Base-by-base conservation (phyloP, 2,329 filamentous ascomycete species). In the Alternaria sp. region DNA sequence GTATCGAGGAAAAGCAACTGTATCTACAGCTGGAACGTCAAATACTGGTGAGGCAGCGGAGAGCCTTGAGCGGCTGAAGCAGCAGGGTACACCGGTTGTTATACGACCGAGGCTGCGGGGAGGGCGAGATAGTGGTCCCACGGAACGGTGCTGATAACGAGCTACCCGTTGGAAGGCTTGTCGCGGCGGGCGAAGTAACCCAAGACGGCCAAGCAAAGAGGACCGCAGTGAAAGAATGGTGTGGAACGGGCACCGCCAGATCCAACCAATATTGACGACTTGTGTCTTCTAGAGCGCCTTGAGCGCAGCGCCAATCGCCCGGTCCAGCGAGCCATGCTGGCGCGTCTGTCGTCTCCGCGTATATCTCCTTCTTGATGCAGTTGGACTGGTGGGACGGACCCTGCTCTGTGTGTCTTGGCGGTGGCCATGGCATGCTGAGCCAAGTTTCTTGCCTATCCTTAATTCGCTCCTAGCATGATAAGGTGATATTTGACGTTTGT, bases 191-290 rank as follows among this genome's bases (percentile, higher is more conserved):
- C 46, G 44, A 63, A 36, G 67, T 70, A 71, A 67, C 63, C 69
- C 65, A 72, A 68, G 67, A 65, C 66, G 65, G 66, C 70, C 70
- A 72, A 73, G 70, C 66, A 17, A 32, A 62, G 49, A 43, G 57
- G 45, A 59, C 51, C 56, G 56, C 59, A 63, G 64, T 61, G 65
- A 62, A 65, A 54, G 56, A 59, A 55, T 65, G 61, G 59, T 63
- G 58, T 67, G 62, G 59, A 62, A 60, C 60, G 57, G 49, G 57
- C 51, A 40, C 45, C 47, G 61, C 21, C 55, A 43, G 51, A 40
- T 21, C 59, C 59, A 30, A 58, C 61, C 62, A 64, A 63, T 36
- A 57, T 45, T n/a, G 44, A 57, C 56, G 51, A 57, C 46, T 54
- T 46, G 50, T 52, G 60, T 43, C 40, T 57, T 62, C 50, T 40